phyloP scores from a whole-genome alignment of 1,284 basidiomycete genomes.

The Ustilago cynodontis region DNA sequence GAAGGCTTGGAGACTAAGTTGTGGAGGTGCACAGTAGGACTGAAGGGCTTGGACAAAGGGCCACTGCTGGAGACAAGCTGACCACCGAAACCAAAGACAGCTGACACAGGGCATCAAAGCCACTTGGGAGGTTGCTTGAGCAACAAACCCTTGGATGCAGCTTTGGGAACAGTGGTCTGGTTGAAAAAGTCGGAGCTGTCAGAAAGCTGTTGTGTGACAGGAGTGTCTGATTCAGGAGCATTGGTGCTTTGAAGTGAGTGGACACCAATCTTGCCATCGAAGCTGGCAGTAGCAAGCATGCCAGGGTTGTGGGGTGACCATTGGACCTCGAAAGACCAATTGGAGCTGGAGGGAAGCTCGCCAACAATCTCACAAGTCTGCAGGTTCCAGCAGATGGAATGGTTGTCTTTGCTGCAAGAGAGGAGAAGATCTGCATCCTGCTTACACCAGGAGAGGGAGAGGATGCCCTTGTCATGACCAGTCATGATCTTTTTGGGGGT shows the following conservation, averaged over 20 bases:
- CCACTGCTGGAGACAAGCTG: conserved; percentile 77
- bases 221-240: conserved; percentile 70
- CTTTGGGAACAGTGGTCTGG: conserved; percentile 74
- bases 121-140: conserved; percentile 87
- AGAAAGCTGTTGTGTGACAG: conserved; percentile 73
- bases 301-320: conserved; percentile 87
- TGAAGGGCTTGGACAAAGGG: conserved; percentile 58
- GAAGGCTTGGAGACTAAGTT: conserved; percentile 78
- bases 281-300: conserved; percentile 84
- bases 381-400: conserved; percentile 95
- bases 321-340: conserved; percentile 98
- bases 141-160: conserved; percentile 65
- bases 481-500: conserved; percentile 83
- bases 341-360: conserved; percentile 89
- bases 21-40: conserved; percentile 69
- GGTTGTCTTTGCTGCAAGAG: conserved; percentile 96
- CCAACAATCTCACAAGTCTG: conserved; percentile 75
- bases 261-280: conserved; percentile 82
- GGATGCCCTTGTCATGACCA: conserved; percentile 94
- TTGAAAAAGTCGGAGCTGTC: conserved; percentile 83
- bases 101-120: conserved; percentile 86
- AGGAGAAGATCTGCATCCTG: conserved; percentile 92
- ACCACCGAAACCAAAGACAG: conserved; percentile 93
- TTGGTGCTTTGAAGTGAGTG: conserved; percentile 95
- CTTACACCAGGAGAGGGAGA: conserved; percentile 95